Evolutionary conservation across 176 grass and related monocot species (phyloP).

Genomic region (Areca catechu): DNA sequence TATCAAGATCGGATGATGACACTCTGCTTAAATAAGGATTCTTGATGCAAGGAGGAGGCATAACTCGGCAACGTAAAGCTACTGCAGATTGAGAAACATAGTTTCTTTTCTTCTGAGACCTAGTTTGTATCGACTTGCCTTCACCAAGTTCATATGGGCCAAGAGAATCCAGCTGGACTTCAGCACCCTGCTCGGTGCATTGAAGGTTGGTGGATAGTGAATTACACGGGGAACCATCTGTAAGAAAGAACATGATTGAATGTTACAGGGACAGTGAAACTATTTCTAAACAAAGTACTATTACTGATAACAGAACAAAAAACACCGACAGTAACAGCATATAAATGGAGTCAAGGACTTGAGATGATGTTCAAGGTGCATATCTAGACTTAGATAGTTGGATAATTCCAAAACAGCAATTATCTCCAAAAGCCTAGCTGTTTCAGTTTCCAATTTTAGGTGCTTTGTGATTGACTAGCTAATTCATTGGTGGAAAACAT

Average conservation of each 20-base stretch:
- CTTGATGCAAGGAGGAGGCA: slow-evolving; percentile 81
- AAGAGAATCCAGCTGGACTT: slow-evolving; percentile 25
- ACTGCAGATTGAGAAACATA: slow-evolving; percentile 78
- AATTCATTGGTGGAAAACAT: no score
- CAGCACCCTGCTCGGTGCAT: slow-evolving; percentile 28
- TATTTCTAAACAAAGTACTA: not conserved
- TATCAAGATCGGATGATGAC: slow-evolving; percentile 32
- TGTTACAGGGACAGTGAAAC: not conserved
- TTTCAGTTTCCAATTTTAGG: no score
- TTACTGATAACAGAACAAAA: not conserved
- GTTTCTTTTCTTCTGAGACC: slow-evolving; percentile 34
- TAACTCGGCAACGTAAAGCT: slow-evolving; percentile 69
- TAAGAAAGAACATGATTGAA: not conserved
- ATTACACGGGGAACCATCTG: slow-evolving; percentile 34
- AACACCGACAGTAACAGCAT: not conserved
- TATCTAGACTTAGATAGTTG: no score
- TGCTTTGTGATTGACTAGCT: no score
- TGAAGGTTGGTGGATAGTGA: slow-evolving; percentile 4
- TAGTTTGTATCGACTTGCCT: slow-evolving; percentile 17
- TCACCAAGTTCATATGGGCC: slow-evolving; percentile 22
- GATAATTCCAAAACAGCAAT: no score
- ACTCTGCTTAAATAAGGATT: slow-evolving; percentile 49
- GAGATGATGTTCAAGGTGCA: no score
- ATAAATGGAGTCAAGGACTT: no score
- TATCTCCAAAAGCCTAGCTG: no score